Conservation (phyloP, 176 grass and related monocot species). For the Alopecurus myosuroides region DNA sequence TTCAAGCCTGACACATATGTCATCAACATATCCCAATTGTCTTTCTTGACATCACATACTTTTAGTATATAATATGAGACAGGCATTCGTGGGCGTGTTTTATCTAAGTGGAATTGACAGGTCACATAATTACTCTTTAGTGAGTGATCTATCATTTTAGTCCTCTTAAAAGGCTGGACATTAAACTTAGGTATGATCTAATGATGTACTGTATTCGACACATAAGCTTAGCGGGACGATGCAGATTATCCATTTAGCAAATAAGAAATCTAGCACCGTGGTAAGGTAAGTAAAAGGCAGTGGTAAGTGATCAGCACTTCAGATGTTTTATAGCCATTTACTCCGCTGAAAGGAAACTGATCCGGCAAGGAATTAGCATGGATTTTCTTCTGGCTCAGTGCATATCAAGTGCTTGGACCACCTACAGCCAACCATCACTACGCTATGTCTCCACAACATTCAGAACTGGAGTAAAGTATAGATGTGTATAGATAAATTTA, state of each 20-base stretch:
- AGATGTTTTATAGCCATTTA: not conserved
- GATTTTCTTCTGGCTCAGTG: constrained; percentile 33
- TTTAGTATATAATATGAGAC: not conserved
- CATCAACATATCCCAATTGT: no score
- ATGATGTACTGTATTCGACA: constrained; percentile 26
- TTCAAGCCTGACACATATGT: no score
- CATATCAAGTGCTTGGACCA: constrained; percentile 38
- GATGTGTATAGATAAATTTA: no score
- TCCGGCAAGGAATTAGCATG: constrained; percentile 14
- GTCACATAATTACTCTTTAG: constrained; percentile 15
- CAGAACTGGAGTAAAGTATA: constrained; percentile 16
- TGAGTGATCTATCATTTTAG: no score
- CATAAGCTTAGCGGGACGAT: constrained; percentile 10
- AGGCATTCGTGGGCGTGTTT: not conserved
- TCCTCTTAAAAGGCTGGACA: no score
- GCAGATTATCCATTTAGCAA: constrained; percentile 18
- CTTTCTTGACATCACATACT: not conserved
- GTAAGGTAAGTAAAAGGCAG: constrained; percentile 30
- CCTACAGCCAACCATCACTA: constrained; percentile 22
- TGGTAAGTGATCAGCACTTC: constrained; percentile 42
- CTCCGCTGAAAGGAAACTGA: constrained; percentile 27
- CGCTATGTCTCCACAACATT: constrained; percentile 20
- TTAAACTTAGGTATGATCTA: constrained; percentile 11
- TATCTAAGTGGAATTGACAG: constrained; percentile 1
- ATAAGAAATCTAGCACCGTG: constrained; percentile 32